Percentiles rank a stretch among this genome's conserved stretches.
Conservation (phyloP, 2,329 filamentous ascomycete genomes). For the Aspergillus tamarii region DNA sequence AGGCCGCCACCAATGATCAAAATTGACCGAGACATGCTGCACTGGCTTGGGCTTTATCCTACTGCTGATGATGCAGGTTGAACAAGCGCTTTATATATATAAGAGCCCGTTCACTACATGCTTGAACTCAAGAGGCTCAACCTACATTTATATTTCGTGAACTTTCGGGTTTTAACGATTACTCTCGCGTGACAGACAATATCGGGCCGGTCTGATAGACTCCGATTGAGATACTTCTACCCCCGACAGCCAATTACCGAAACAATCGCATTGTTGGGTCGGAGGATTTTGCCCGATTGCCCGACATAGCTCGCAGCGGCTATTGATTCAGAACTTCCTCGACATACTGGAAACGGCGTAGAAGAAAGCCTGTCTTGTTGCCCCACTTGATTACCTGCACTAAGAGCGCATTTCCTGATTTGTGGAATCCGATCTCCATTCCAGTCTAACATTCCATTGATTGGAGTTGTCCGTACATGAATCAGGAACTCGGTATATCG, state of each 20-base stretch:
- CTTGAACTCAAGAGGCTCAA: not conserved
- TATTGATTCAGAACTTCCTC: not conserved
- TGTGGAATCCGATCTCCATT: not conserved
- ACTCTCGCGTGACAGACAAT: not conserved
- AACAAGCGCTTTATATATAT: not conserved
- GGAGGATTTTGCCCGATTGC: not conserved
- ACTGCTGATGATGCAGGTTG: not conserved
- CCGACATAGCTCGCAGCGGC: not conserved
- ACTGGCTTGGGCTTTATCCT: no score
- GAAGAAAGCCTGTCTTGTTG: not conserved
- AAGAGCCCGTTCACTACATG: not conserved
- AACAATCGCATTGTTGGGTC: not conserved
- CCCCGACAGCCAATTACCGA: not conserved
- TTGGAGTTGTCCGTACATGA: not conserved
- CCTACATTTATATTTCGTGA: not conserved
- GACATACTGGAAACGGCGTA: not conserved
- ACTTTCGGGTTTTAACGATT: not conserved
- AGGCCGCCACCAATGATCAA: constrained; percentile 44
- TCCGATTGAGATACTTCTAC: not conserved
- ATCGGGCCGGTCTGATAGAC: not conserved
- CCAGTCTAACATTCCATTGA: not conserved
- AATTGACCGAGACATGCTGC: constrained; percentile 14
- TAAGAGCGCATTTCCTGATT: not conserved
- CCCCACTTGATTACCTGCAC: not conserved
- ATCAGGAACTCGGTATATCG: not conserved